Percentiles rank a stretch among this genome's conserved stretches.
phyloP scores from a whole-genome alignment of 2,329 filamentous ascomycete genomes.

The Exserohilum rostratum region DNA sequence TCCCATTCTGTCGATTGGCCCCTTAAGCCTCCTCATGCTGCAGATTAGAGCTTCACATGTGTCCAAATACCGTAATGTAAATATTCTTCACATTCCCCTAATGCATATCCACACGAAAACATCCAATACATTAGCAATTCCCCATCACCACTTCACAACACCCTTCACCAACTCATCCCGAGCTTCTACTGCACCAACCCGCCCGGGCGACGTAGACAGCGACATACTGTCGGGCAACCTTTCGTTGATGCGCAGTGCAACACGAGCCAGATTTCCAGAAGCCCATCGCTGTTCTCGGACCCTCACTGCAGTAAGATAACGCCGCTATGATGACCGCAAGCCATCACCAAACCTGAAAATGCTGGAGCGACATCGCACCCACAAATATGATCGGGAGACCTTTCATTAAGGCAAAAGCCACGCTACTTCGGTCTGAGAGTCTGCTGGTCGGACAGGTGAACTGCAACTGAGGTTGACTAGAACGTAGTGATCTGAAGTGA shows the following conservation, averaged over 20 bases:
- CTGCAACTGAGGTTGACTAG: slow-evolving; percentile 18
- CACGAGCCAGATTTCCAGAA: slow-evolving; percentile 17
- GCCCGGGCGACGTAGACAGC: slow-evolving; percentile 18
- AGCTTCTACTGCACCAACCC: slow-evolving; percentile 23
- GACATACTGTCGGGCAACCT: slow-evolving; percentile 13
- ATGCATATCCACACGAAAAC: not conserved
- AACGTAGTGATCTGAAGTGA: slow-evolving; percentile 9
- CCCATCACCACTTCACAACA: not conserved
- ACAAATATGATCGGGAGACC: slow-evolving; percentile 10
- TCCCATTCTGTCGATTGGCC: too few relatives aligned
- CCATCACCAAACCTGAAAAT: slow-evolving; percentile 7
- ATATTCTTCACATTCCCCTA: too few relatives aligned
- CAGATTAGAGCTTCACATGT: too few relatives aligned
- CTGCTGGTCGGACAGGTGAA: slow-evolving; percentile 7
- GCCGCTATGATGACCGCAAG: slow-evolving; percentile 4
- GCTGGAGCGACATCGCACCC: slow-evolving; percentile 20
- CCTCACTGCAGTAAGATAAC: slow-evolving; percentile 11
- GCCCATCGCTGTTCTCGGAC: slow-evolving; percentile 18
- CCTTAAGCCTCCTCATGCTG: too few relatives aligned
- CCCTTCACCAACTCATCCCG: slow-evolving; percentile 11
- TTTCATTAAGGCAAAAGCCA: slow-evolving; percentile 19
- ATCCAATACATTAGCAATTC: not conserved
- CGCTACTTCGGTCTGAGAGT: slow-evolving; percentile 15
- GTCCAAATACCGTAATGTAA: too few relatives aligned
- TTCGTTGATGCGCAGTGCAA: slow-evolving; percentile 18